phyloP scores from a whole-genome alignment of 441 rosid genomes.

The Brassica hybrid region DNA sequence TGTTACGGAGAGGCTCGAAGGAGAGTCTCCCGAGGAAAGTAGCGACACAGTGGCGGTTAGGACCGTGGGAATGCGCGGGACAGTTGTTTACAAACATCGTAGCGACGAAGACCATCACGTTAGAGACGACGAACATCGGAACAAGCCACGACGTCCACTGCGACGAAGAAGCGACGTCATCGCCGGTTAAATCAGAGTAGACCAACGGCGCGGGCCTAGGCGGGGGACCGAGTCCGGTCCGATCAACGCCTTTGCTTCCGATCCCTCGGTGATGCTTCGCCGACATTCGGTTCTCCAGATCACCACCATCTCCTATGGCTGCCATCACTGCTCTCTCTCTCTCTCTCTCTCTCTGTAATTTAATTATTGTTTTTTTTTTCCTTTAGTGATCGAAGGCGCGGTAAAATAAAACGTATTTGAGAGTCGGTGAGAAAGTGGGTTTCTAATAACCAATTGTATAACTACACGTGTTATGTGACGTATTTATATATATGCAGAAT shows the following conservation, averaged over 20 bases:
- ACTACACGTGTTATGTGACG: constrained; percentile 15
- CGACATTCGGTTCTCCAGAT: constrained; percentile 43
- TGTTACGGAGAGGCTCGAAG: constrained; percentile 71
- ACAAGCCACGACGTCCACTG: constrained; percentile 86
- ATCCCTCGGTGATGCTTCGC: constrained; percentile 36
- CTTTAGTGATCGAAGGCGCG: constrained; percentile 21
- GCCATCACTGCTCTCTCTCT: constrained; percentile 32
- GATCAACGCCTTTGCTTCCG: constrained; percentile 28
- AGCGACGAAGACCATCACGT: constrained; percentile 54
- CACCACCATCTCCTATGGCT: constrained; percentile 36
- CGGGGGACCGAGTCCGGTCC: constrained; percentile 28
- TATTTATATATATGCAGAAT: neutral
- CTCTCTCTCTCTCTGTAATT: neutral
- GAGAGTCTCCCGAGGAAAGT: constrained; percentile 69
- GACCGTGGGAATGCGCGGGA: constrained; percentile 48
- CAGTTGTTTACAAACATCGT: constrained; percentile 80
- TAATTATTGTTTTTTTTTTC: constrained; percentile 6
- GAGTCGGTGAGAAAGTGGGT: constrained; percentile 42
- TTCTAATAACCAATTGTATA: neutral
- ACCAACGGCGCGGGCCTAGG: constrained; percentile 28
- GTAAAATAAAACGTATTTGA: constrained; percentile 28
- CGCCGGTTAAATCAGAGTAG: constrained; percentile 40
- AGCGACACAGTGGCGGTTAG: constrained; percentile 59
- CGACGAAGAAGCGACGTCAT: constrained; percentile 39
- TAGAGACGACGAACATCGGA: constrained; percentile 66